phyloP scores from a whole-genome alignment of 2,329 filamentous ascomycete species.

The Hymenoscyphus repandus region DNA sequence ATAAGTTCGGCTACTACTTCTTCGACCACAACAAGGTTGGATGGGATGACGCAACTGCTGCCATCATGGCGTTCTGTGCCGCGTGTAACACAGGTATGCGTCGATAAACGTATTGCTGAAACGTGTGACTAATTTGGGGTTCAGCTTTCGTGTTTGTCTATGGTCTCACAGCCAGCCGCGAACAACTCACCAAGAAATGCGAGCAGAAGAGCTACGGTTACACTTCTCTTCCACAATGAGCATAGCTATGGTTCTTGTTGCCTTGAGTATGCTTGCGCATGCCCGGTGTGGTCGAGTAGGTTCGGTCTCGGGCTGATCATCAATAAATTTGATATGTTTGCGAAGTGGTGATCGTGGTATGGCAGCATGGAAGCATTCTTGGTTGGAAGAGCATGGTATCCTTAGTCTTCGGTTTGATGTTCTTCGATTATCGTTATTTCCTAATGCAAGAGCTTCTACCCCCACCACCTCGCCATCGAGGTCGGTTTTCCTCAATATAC shows the following conservation, averaged over 20 bases:
- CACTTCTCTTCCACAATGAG: constrained; percentile 20
- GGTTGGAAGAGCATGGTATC: not conserved
- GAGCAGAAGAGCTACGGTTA: constrained; percentile 21
- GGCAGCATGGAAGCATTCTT: not conserved
- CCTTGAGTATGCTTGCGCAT: no score
- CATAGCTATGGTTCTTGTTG: not conserved
- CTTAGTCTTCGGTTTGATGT: not conserved
- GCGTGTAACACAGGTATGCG: constrained; percentile 23
- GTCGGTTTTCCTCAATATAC: not conserved
- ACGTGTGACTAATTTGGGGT: constrained; percentile 2
- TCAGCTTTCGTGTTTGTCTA: constrained; percentile 21
- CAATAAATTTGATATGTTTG: no score
- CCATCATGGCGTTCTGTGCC: constrained; percentile 18
- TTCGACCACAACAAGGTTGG: constrained; percentile 26
- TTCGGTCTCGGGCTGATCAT: no score
- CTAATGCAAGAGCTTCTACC: not conserved
- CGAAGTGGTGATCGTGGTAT: no score
- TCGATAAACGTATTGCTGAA: not conserved
- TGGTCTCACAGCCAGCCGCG: constrained; percentile 20
- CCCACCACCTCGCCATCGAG: not conserved
- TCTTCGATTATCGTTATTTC: not conserved
- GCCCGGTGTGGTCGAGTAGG: no score
- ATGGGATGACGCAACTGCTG: constrained; percentile 23
- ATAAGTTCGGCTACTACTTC: constrained; percentile 29
- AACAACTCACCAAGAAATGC: constrained; percentile 16